Percentiles rank a stretch among this genome's conserved stretches.
These are phyloP conservation scores for Russula foetens DNA, from an alignment of 768 basidiomycete species.

Conservation along the genomic window DNA sequence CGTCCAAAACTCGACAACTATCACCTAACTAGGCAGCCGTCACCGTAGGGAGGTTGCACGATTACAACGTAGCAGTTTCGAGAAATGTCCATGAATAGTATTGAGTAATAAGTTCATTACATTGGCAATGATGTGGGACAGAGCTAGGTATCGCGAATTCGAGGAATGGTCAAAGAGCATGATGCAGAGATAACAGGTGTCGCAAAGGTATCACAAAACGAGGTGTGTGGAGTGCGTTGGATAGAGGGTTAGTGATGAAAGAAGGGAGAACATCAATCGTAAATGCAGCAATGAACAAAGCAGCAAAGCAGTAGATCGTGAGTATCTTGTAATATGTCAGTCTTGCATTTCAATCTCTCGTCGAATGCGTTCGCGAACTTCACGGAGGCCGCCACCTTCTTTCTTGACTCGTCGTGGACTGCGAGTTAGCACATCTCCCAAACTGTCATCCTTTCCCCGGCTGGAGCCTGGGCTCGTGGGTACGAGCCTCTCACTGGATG, in stretches of 20 bases:
- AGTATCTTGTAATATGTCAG: slow-evolving; percentile 20
- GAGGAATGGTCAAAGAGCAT: slow-evolving; percentile 7
- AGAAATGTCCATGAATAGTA: not conserved
- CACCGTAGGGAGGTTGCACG: not conserved
- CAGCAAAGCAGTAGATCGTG: slow-evolving; percentile 2
- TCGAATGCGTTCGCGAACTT: slow-evolving; percentile 76
- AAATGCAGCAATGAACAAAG: slow-evolving; percentile 13
- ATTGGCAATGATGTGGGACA: slow-evolving; percentile 9
- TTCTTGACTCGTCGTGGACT: slow-evolving; percentile 67
- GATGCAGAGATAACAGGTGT: slow-evolving; percentile 11
- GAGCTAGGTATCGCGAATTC: slow-evolving; percentile 10
- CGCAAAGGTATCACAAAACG: slow-evolving; percentile 20
- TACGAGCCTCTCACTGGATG: slow-evolving; percentile 21
- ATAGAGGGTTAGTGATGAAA: not conserved
- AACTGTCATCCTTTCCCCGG: slow-evolving; percentile 47
- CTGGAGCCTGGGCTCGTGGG: slow-evolving; percentile 44
- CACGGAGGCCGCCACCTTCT: slow-evolving; percentile 65
- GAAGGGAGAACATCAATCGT: not conserved
- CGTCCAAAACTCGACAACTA: not conserved
- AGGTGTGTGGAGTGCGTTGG: not conserved
- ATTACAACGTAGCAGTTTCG: not conserved
- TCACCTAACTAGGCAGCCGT: not conserved
- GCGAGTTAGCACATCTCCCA: slow-evolving; percentile 50
- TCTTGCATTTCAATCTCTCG: slow-evolving; percentile 69
- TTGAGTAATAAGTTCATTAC: not conserved